Percentiles rank a stretch among this genome's conserved stretches.
phyloP scores from a whole-genome alignment of 805 yeast genomes.

The Candida andamanensis region DNA sequence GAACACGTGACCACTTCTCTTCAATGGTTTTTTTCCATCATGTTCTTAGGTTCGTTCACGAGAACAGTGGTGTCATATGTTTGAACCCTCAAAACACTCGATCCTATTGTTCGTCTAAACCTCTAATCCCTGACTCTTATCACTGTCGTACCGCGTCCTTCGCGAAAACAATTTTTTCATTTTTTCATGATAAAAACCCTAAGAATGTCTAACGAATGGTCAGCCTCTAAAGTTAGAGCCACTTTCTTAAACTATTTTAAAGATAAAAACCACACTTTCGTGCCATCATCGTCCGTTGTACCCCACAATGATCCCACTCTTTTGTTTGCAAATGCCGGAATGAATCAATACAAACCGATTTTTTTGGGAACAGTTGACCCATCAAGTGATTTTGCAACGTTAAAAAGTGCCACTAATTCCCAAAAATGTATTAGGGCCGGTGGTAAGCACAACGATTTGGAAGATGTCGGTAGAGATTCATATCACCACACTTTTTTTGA shows the following conservation, averaged over 20 bases:
- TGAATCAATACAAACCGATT: constrained; percentile 98
- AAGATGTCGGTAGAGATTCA: constrained; percentile 96
- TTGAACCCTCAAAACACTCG: too few species aligned
- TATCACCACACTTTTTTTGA: constrained; percentile 98
- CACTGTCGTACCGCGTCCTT: too few species aligned
- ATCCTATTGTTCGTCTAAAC: too few species aligned
- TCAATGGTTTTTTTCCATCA: too few species aligned
- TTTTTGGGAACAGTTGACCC: constrained; percentile 98
- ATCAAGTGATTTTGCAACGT: constrained; percentile 71
- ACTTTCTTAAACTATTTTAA: constrained; percentile 82
- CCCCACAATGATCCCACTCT: constrained; percentile 98
- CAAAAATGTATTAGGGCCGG: constrained; percentile 99
- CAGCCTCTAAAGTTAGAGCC: constrained; percentile 59
- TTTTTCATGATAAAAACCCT: constrained; percentile 14
- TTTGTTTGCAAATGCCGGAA: constrained; percentile 96
- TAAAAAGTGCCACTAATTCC: constrained; percentile 89
- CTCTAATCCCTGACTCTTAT: too few species aligned
- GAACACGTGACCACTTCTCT: too few species aligned
- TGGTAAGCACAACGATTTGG: constrained; percentile 97
- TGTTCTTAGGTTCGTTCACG: too few species aligned
- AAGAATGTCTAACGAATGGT: constrained; percentile 30
- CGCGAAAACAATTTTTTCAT: too few species aligned
- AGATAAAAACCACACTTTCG: constrained; percentile 64
- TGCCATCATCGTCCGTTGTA: constrained; percentile 89
- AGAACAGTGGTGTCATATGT: too few species aligned